Conservation (phyloP, 2,329 filamentous ascomycete genomes). For the Ophiosphaerella korrae region DNA sequence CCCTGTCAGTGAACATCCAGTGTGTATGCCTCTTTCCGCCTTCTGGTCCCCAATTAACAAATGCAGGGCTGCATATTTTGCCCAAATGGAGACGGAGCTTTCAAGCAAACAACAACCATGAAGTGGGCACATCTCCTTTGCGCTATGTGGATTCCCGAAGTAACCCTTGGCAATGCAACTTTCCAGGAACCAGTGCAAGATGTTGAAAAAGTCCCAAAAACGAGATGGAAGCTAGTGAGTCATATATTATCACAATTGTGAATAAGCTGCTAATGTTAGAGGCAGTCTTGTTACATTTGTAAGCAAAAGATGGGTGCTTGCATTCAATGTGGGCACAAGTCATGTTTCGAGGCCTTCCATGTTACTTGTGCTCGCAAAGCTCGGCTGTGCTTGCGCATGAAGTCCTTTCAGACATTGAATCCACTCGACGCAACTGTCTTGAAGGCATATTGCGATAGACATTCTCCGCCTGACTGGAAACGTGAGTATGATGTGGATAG, state of each 20-base stretch:
- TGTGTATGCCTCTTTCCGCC: slow-evolving; percentile 18
- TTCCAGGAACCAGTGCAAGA: slow-evolving; percentile 99
- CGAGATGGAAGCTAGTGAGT: slow-evolving; percentile 78
- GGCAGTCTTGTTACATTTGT: slow-evolving; percentile 85
- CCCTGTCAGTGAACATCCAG: slow-evolving; percentile 64
- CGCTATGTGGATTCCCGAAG: slow-evolving; percentile 98
- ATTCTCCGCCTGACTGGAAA: slow-evolving; percentile 87
- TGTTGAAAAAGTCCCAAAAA: slow-evolving; percentile 95
- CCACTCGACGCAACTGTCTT: slow-evolving; percentile 81
- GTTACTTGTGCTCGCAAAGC: slow-evolving; percentile 92
- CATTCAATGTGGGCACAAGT: slow-evolving; percentile 97
- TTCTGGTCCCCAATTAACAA: slow-evolving; percentile 20
- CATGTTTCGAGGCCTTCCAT: slow-evolving; percentile 95
- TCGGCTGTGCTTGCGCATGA: slow-evolving; percentile 93
- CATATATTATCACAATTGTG: not conserved
- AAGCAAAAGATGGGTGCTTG: slow-evolving; percentile 97
- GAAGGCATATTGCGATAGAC: slow-evolving; percentile 95
- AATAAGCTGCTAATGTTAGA: slow-evolving; percentile 15
- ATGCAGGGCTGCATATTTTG: slow-evolving; percentile 82
- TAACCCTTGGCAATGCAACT: slow-evolving; percentile 91
- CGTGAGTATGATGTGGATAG: slow-evolving; percentile 82
- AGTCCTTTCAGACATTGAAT: slow-evolving; percentile 79
- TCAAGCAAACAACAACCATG: slow-evolving; percentile 95
- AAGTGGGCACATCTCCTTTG: slow-evolving; percentile 98
- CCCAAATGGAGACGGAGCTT: slow-evolving; percentile 94